Evolutionary conservation across 805 yeast genomes (phyloP), one percentile per base, ranked within the genome.

Genomic region (Komagataella phaffii): DNA sequence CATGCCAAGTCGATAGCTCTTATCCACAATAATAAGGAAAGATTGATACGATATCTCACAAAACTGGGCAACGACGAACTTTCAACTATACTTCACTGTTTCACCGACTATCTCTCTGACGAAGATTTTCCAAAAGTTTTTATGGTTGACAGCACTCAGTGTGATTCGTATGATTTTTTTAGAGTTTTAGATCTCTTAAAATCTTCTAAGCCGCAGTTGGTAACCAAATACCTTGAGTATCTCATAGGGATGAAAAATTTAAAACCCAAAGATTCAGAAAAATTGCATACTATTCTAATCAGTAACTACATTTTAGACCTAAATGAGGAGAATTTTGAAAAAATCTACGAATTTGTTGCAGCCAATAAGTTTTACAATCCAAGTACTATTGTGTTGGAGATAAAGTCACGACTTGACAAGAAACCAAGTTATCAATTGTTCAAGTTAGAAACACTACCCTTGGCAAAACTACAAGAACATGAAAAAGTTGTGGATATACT

Each of bases 1-100:
- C 96, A 88, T 64, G 67, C 69, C 6, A 79, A 81, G 50, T 95
- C 96, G 0, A 67, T 93, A 46, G 66, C 72, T 3, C 72, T 86
- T 60, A 67, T 91, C 17, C 65, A 69, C n/a, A 64, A 62, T 12
- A 17, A 53, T 75, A 23, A 59, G 65, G 40, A 54, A 24, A 18
- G 17, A 59, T 7, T 54, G 52, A 21, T 47, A 55, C 6, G 55
- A 60, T 24, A 61, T 61, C 1, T 58, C 62, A 23, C 61, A 63
- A 24, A 63, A 60, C 24, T 58, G 61, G 49, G 10, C 21, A 21
- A 8, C 18, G 8, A 17, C 23, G 19, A 17, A 2, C 48, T 17
- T 46, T 24, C 48, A 21, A 46, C 23, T n/a, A 24, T 17, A 19
- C 17, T 12, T 17, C 18, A 7, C 2, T 40, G 21, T n/a, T 46